Evolutionary conservation across 768 basidiomycete species (phyloP).

Genomic region (Trametes maxima): DNA sequence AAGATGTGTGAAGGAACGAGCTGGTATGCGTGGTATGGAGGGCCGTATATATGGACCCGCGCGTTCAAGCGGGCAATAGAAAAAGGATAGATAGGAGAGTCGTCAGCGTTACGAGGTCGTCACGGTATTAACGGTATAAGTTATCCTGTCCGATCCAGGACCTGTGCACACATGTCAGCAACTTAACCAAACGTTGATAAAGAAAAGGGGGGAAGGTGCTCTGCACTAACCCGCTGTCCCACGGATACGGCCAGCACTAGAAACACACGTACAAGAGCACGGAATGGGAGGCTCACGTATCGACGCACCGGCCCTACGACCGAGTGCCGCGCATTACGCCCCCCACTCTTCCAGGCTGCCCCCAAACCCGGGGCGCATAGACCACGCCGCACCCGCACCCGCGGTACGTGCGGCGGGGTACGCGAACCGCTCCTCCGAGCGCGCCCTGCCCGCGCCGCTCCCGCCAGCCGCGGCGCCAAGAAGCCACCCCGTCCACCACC

Average conservation of each 20-base stretch:
- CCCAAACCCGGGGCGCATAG: constrained; percentile 27
- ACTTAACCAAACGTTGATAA: too few relatives aligned
- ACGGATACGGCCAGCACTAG: background rate
- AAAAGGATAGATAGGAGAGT: background rate
- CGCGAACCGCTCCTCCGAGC: constrained; percentile 24
- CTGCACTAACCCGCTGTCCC: background rate
- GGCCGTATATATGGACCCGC: background rate
- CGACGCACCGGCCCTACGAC: background rate
- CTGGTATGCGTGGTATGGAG: background rate
- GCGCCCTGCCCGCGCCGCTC: constrained; percentile 12
- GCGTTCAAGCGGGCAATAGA: background rate
- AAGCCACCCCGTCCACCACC: constrained; percentile 37
- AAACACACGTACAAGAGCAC: background rate
- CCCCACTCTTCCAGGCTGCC: constrained; percentile 32
- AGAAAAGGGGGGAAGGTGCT: too few relatives aligned
- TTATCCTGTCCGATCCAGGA: background rate
- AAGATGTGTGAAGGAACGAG: background rate
- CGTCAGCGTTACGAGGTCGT: constrained; percentile 4
- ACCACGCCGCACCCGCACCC: constrained; percentile 20
- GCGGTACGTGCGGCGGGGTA: constrained; percentile 4
- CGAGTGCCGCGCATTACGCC: constrained; percentile 8
- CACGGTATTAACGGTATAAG: constrained; percentile 3
- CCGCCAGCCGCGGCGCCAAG: constrained; percentile 27
- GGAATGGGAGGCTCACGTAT: background rate
- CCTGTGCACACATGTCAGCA: background rate